Conservation (phyloP, 2,329 filamentous ascomycete genomes). For the Calonectria ilicicola region DNA sequence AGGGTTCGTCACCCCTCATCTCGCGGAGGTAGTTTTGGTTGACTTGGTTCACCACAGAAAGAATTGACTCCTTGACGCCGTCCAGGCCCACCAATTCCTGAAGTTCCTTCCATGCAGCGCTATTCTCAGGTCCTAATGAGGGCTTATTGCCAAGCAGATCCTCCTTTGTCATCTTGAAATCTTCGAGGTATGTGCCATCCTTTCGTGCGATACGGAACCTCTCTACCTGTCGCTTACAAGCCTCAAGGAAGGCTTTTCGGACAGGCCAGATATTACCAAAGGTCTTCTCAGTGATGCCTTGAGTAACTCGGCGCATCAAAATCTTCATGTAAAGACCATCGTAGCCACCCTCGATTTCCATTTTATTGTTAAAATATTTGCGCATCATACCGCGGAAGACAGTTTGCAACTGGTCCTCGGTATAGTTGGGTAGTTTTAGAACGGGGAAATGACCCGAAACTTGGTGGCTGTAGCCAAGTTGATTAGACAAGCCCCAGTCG, state of each 20-base stretch:
- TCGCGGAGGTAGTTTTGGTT: constrained; percentile 74
- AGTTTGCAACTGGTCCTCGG: constrained; percentile 68
- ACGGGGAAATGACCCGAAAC: constrained; percentile 43
- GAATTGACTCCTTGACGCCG: constrained; percentile 67
- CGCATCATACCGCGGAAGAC: constrained; percentile 69
- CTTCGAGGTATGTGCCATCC: constrained; percentile 39
- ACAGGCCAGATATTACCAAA: constrained; percentile 80
- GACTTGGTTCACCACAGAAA: constrained; percentile 62
- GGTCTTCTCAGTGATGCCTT: constrained; percentile 69
- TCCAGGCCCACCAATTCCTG: constrained; percentile 68
- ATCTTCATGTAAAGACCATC: constrained; percentile 73
- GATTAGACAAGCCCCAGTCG: constrained; percentile 68
- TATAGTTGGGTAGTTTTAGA: constrained; percentile 75
- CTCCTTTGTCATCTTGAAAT: constrained; percentile 62
- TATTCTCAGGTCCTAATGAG: constrained; percentile 61
- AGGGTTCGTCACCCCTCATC: constrained; percentile 66
- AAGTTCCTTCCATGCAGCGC: constrained; percentile 68
- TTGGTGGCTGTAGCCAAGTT: constrained; percentile 66
- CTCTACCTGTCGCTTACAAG: constrained; percentile 67
- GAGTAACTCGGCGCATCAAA: constrained; percentile 69
- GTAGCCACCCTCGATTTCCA: constrained; percentile 70
- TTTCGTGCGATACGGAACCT: constrained; percentile 58
- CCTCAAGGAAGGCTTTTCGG: constrained; percentile 65
- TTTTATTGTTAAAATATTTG: constrained; percentile 63
- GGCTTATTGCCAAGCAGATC: constrained; percentile 79